phyloP scores from a whole-genome alignment of 129 eudicot species.

The Smallanthus sonchifolius region DNA sequence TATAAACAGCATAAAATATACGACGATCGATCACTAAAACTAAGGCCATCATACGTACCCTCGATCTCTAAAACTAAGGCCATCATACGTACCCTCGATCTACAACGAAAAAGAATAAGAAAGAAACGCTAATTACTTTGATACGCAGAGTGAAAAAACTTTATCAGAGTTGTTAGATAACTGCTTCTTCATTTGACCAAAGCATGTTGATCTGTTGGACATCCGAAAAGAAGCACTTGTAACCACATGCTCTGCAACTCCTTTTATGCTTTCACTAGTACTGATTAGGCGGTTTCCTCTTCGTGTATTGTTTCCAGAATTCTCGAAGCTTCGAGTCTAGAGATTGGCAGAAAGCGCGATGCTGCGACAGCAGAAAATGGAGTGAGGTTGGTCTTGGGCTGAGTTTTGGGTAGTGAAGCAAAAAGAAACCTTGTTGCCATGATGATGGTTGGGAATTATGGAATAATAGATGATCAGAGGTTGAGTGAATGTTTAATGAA shows the following conservation, averaged over 20 bases:
- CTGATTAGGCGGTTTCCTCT: constrained; percentile 17
- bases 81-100: too few species aligned
- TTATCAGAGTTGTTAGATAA: not conserved
- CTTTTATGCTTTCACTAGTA: not conserved
- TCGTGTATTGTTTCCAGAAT: constrained; percentile 22
- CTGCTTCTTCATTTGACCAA: constrained; percentile 16
- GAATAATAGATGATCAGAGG: not conserved
- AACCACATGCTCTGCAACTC: constrained; percentile 15
- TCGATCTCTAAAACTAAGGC: not conserved
- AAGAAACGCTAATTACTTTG: not conserved
- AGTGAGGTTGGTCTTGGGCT: constrained; percentile 24
- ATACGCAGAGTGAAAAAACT: not conserved
- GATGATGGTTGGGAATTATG: not conserved
- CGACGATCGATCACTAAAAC: too few species aligned
- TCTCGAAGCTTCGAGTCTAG: constrained; percentile 6
- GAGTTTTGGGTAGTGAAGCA: constrained; percentile 20
- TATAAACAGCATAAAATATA: too few species aligned
- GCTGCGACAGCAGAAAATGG: constrained; percentile 29
- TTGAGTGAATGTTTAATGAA: constrained; percentile 11
- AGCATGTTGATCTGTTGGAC: constrained; percentile 16
- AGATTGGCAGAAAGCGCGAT: not conserved
- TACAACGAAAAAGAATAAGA: too few species aligned
- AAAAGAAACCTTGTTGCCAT: constrained; percentile 34
- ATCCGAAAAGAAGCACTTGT: constrained; percentile 12
- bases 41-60: too few species aligned